Conservation (phyloP, 192 early-diverging fungal genomes). For the Coemansia sp. region DNA sequence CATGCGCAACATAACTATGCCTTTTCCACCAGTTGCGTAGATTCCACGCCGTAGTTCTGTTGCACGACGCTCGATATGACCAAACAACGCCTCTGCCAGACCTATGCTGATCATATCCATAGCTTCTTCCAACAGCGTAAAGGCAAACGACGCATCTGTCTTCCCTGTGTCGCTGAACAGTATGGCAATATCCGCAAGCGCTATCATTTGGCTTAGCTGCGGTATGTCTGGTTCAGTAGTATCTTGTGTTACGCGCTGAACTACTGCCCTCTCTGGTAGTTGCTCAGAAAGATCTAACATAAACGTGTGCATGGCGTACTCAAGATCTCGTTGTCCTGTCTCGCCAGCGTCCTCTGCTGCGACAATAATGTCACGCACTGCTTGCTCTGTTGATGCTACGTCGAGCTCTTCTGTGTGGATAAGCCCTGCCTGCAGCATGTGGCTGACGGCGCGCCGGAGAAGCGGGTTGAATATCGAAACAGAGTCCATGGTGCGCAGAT, state of each 20-base stretch:
- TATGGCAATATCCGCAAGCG: conserved; percentile 29
- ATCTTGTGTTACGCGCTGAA: neutral
- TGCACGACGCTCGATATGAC: conserved; percentile 40
- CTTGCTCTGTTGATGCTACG: conserved; percentile 1
- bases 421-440: conserved; percentile 3
- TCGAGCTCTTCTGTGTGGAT: conserved; percentile 4
- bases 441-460: conserved; percentile 3
- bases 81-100: conserved; percentile 25
- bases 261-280: conserved; percentile 10
- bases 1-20: conserved; percentile 73
- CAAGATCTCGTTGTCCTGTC: conserved; percentile 17
- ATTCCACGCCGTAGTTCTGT: conserved; percentile 57
- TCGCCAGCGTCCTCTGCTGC: neutral
- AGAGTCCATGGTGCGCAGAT: neutral
- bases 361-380: neutral
- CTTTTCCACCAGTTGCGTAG: conserved; percentile 77
- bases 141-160: conserved; percentile 29
- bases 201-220: conserved; percentile 6
- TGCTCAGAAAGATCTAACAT: conserved; percentile 25
- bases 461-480: neutral
- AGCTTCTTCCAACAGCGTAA: conserved; percentile 38
- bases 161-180: conserved; percentile 25
- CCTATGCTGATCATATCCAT: conserved; percentile 43
- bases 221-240: neutral
- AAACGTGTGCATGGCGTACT: conserved; percentile 31